phyloP scores from a whole-genome alignment of 2,329 filamentous ascomycete species.

The Pseudogymnoascus sp. region DNA sequence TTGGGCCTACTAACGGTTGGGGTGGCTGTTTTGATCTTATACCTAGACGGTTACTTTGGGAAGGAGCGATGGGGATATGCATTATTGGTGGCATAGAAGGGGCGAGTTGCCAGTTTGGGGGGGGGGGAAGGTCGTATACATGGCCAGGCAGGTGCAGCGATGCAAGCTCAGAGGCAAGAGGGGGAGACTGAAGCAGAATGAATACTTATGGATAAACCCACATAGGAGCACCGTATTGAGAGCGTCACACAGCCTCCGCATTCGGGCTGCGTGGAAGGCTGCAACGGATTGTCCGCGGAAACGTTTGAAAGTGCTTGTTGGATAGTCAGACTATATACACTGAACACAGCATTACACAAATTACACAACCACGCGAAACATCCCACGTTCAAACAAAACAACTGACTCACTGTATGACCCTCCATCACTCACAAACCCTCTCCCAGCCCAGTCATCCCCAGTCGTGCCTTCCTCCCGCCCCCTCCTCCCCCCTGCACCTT shows the following conservation, averaged over 20 bases:
- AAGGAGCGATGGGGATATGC: neutral
- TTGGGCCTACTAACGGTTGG: neutral
- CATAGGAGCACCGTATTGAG: neutral
- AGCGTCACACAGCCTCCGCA: neutral
- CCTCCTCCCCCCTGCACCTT: neutral
- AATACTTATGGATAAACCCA: neutral
- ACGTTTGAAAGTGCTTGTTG: neutral
- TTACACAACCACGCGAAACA: neutral
- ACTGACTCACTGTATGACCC: neutral
- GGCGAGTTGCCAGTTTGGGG: neutral
- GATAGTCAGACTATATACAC: neutral
- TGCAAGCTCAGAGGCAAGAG: neutral
- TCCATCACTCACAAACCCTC: neutral
- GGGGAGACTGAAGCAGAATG: neutral
- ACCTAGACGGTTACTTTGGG: constrained; percentile 1
- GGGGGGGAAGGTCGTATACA: neutral
- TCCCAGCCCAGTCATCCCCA: neutral
- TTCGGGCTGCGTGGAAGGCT: neutral
- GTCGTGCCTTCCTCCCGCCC: neutral
- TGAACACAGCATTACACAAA: neutral
- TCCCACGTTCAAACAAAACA: neutral
- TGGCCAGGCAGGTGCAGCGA: neutral
- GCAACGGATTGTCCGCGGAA: neutral
- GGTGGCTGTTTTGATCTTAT: neutral
- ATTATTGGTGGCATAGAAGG: neutral